Evolutionary conservation across 2,329 filamentous ascomycete species (phyloP), one percentile per base, ranked within the genome.

Genomic region (Colletotrichum filicis): DNA sequence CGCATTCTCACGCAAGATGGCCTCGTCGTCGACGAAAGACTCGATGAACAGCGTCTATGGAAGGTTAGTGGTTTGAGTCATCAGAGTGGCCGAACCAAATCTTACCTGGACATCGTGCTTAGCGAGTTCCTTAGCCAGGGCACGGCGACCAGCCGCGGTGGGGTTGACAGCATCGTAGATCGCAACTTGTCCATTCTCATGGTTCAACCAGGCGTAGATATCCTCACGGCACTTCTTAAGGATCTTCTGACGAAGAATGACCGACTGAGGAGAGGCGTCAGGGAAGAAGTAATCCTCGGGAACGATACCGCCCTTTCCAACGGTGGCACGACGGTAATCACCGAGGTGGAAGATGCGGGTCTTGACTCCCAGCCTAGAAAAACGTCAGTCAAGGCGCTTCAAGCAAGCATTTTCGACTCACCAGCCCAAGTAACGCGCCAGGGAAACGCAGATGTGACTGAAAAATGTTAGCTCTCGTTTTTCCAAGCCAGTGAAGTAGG

Each of bases 111-210:
- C 95, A 79, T 98, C 94, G 80, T 98, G 95, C 84, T 98, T 98
- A n/a, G 94, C 93, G 81, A 99, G 98, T 79, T 99, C 97, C 83
- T 97, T 98, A 5, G 95, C 95, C 22, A 99, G 86, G 12, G 95
- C 93, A 68, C 93, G 91, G 59, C 97, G 91, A 19, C 95, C 95
- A 71, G 90, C 91, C 24, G 94, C 92, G 24, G 97, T 92, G 5
- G 96, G 95, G 79, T 99, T 99, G 22, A 99, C 97, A 32, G 97
- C 97, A 83, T 99, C 97, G 81, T 98, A 99, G 73, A 99, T 98
- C 68, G 97, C 97, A 68, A 99, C 96, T 80, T 99, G 97, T 14
- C 97, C 97, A 78, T 98, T 98, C 79, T 98, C 97, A 77, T 98
- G 94, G 79, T 98, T 97, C 57, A 99, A 86, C 87, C 98, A 99